Percentiles rank a stretch among this genome's conserved stretches.
phyloP scores from a whole-genome alignment of 345 rosid species.

The Gossypium herbaceum region DNA sequence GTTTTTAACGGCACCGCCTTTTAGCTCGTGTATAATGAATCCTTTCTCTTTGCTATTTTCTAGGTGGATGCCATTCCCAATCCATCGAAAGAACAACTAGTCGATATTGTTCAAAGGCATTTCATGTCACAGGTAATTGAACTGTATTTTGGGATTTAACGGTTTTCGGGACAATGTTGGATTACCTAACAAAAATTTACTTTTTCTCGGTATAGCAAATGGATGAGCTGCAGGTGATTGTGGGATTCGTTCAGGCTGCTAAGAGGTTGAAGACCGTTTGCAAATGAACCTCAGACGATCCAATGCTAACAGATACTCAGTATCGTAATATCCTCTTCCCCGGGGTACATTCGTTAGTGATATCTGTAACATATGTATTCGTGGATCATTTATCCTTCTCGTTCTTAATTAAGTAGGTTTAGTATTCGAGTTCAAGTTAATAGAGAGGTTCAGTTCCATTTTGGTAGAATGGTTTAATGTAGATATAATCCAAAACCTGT shows the following conservation, averaged over 20 bases:
- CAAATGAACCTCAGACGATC: conserved; percentile 28
- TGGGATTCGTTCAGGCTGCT: conserved; percentile 93
- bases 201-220: conserved; percentile 49
- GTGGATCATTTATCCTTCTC: conserved; percentile 22
- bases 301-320: conserved; percentile 30
- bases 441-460: conserved; percentile 39
- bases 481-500: conserved; percentile 33
- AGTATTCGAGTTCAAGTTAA: conserved; percentile 26
- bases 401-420: conserved; percentile 18
- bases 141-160: background rate
- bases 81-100: conserved; percentile 80
- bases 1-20: background rate
- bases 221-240: conserved; percentile 96
- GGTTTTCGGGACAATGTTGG: background rate
- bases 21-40: background rate
- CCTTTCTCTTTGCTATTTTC: background rate
- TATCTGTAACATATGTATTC: conserved; percentile 36
- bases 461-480: conserved; percentile 35
- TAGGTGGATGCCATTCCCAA: conserved; percentile 80
- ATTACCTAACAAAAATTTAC: background rate
- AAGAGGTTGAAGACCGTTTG: conserved; percentile 67
- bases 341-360: background rate
- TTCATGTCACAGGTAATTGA: conserved; percentile 83
- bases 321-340: conserved; percentile 22
- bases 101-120: conserved; percentile 82